Base-by-base conservation (phyloP, 2,329 filamentous ascomycete species). In the Xylariales sp. region DNA sequence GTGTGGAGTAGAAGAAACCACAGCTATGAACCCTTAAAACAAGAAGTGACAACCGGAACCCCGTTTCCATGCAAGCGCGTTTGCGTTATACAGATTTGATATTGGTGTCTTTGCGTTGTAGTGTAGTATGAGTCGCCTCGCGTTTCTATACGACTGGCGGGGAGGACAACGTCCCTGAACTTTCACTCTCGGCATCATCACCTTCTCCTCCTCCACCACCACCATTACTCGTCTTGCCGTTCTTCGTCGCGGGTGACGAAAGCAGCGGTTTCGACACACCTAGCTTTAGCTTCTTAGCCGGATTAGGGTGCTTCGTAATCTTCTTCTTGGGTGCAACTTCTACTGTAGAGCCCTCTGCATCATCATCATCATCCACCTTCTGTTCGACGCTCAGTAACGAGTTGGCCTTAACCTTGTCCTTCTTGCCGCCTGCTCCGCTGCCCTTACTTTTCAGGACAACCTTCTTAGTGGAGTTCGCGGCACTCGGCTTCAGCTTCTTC, bases 111-210 rank as follows among this genome's bases (percentile, higher is more conserved):
- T n/a, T 27, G 8, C 24, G 8, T 27, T 8, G 24, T 27, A 27
- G n/a, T 27, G 8, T 8, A n/a, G 24, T 27, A 8, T 27, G 8
- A 27, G 24, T 8, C 24, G 8, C 24, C n/a, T 8, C 8, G 24
- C n/a, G n/a, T 27, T 27, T 27, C 47, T 48, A 57, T 47, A 54
- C 51, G 34, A 51, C 56, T 3, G 72, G 72, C 14, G 76, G 76
- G 12, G 76, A 78, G 1, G 76, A 79, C 45, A 77, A 56, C 0
- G 73, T 73, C 14, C 70, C 76, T 1, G 74, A 78, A 29, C 74
- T 77, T 52, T 80, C 76, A 12, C 74, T 78, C 46, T 71, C 71
- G 31, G 61, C 69, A 34, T 78, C 75, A 14, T 66, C 65, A 32
- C 51, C 53, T 29, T 38, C 47, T 22, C 40, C 39, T 39, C 49